Base-by-base conservation (phyloP, 129 eudicot genomes). In the Helianthus tuberosus region DNA sequence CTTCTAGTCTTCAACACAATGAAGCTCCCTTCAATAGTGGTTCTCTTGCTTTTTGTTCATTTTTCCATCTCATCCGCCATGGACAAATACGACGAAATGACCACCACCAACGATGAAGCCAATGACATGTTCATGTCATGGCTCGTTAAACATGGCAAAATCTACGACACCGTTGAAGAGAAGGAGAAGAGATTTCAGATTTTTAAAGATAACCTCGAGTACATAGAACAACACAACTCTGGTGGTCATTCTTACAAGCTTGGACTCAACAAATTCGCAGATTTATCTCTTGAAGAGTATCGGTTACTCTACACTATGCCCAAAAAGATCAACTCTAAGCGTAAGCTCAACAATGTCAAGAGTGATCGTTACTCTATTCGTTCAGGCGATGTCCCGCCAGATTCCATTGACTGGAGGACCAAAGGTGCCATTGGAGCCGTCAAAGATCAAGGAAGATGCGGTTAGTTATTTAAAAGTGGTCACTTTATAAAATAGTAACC, bases 361-460 rank as follows among this genome's bases (percentile, higher is more conserved):
- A 92, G 93, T 43, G 89, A 83, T 27, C 84, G 94, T 48, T 89
- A 92, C 51, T 78, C 79, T 23, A 68, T 66, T 9, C 82, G 65
- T 46, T 77, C 49, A 14, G 93, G 85, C 1, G 93, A 85, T 43
- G 66, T 48, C 68, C 71, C 89, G 79, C 97, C 96, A 60, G 96
- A 91, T 1, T 84, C 78, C 29, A 52, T 92, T 44, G 97, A 92
- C 78, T 92, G 96, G 97, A 85, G 96, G 71, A 64, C 59, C 71
- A 73, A 81, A 72, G 97, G 96, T 11, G 97, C 93, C 5, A 89
- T 92, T 14, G 89, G 67, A 62, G 47, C 76, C 3, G 81, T 91
- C 49, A 92, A 92, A 64, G 93, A 92, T 83, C 97, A 92, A 76
- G 97, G 97, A 55, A 62, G 82, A 76, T 92, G 97, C 25, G 97